A percentile compares a stretch with the other conserved stretches of the same genome.
phyloP scores from a whole-genome alignment of 2,329 filamentous ascomycete genomes.

The Diaporthe helianthi region DNA sequence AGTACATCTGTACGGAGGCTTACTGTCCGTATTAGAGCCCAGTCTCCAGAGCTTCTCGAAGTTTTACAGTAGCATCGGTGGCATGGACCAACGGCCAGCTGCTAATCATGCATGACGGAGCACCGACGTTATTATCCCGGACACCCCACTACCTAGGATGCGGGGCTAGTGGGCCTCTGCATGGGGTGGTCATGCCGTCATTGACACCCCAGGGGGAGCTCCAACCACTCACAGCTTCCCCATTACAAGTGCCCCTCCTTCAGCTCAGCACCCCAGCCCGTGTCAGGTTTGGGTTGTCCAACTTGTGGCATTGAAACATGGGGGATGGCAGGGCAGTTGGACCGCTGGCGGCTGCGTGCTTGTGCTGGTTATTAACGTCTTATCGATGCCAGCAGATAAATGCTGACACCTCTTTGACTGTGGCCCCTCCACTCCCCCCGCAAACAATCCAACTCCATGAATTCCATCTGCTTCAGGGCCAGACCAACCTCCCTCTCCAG shows the following conservation, averaged over 20 bases:
- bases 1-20: neutral
- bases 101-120: constrained; percentile 14
- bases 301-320: neutral
- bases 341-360: neutral
- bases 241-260: constrained; percentile 26
- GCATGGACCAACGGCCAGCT: neutral
- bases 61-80: neutral
- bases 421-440: neutral
- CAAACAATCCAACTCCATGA: constrained; percentile 20
- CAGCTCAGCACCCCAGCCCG: constrained; percentile 5
- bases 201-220: constrained; percentile 22
- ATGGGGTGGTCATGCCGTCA: constrained; percentile 22
- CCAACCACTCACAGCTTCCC: constrained; percentile 25
- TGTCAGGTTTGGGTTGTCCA: constrained; percentile 11
- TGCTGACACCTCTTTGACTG: constrained; percentile 10
- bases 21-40: neutral
- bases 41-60: neutral
- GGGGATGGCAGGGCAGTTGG: neutral
- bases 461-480: constrained; percentile 11
- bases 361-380: constrained; percentile 6
- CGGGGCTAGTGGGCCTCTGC: constrained; percentile 4
- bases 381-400: neutral
- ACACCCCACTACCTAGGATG: neutral
- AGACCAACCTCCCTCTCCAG: constrained; percentile 15
- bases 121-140: neutral